A percentile compares a stretch with the other conserved stretches of the same genome.
These are phyloP conservation scores for Apiospora phragmitis DNA, from an alignment of 2,329 filamentous ascomycete species.

Conservation along the genomic window DNA sequence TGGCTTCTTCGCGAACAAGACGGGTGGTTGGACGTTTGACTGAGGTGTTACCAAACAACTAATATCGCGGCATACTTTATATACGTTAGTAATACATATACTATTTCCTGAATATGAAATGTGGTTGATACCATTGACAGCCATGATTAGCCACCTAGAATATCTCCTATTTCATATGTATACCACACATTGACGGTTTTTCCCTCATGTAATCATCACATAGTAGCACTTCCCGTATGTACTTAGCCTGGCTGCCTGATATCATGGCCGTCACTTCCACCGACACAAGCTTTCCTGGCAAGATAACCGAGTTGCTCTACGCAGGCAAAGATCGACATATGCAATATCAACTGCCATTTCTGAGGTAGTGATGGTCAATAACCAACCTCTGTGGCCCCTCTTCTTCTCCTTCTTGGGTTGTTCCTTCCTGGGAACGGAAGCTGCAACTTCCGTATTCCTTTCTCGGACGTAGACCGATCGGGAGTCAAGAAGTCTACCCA, in stretches of 20 bases:
- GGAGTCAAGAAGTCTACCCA: too few relatives aligned
- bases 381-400: not conserved
- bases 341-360: not conserved
- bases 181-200: too few relatives aligned
- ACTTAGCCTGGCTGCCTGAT: not conserved
- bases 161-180: too few relatives aligned
- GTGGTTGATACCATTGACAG: too few relatives aligned
- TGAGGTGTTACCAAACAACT: constrained; percentile 6
- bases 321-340: not conserved
- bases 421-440: not conserved
- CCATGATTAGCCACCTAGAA: too few relatives aligned
- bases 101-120: too few relatives aligned
- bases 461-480: not conserved
- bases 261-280: not conserved
- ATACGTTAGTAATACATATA: not conserved
- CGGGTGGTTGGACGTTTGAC: constrained; percentile 31
- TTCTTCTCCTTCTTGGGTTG: not conserved
- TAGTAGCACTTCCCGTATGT: not conserved
- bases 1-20: constrained; percentile 27
- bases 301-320: not conserved
- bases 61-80: not conserved
- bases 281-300: not conserved
- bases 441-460: not conserved
- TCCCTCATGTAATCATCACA: too few relatives aligned
- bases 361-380: not conserved